These are phyloP conservation scores for Dactylellina drechsleri DNA, from an alignment of 2,329 filamentous ascomycete genomes.

Conservation along the genomic window DNA sequence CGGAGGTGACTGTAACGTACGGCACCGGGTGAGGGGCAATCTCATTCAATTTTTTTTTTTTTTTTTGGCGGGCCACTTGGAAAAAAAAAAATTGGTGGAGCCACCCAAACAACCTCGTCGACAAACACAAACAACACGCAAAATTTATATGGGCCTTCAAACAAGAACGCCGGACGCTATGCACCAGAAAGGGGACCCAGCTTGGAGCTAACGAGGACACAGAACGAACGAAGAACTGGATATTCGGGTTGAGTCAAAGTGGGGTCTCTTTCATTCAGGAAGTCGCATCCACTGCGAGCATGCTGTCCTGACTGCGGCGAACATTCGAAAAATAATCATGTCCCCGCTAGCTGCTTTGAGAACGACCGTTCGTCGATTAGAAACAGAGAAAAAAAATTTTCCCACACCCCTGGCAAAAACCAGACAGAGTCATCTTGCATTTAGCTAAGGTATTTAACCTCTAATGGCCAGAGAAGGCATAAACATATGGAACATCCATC, in stretches of 20 bases:
- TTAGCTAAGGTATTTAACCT: conserved; percentile 1
- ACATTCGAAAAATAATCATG: neutral
- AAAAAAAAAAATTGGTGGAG: neutral
- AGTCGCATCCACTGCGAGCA: conserved; percentile 26
- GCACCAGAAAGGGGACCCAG: too few relatives aligned
- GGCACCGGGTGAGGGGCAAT: conserved; percentile 36
- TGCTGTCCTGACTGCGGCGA: neutral
- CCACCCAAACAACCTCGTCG: neutral
- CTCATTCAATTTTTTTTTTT: conserved; percentile 37
- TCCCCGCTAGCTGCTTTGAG: conserved; percentile 37
- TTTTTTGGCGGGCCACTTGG: neutral
- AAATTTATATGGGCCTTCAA: neutral
- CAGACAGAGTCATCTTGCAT: conserved; percentile 39
- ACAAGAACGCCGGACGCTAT: neutral
- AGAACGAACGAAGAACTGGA: too few relatives aligned
- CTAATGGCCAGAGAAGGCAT: neutral
- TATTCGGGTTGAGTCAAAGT: conserved; percentile 4
- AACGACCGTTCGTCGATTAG: conserved; percentile 17
- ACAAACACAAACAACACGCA: neutral
- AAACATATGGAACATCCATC: too few relatives aligned
- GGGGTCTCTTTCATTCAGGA: conserved; percentile 15
- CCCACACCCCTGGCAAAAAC: conserved; percentile 27
- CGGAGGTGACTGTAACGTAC: neutral
- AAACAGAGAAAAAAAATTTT: conserved; percentile 50
- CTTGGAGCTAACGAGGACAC: too few relatives aligned